Base-by-base conservation (phyloP, 2,329 filamentous ascomycete species). In the Penicillium thymicola region DNA sequence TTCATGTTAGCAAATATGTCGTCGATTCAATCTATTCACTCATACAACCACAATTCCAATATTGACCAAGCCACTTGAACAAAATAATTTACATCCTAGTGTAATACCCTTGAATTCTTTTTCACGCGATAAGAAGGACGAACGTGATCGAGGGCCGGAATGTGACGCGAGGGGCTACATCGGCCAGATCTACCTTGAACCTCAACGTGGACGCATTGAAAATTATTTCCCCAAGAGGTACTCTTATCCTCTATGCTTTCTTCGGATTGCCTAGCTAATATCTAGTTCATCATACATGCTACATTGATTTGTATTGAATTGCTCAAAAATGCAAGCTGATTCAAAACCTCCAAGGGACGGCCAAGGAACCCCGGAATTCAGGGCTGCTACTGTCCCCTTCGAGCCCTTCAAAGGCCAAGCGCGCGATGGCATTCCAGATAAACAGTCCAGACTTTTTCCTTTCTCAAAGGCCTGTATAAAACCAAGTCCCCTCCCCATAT, bases 281-380 rank as follows among this genome's bases (percentile, higher is more conserved):
- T 18, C 2, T 14, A 9, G 16, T 32, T 23, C 3, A 10, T 4
- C 8, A 13, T 14, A 9, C 10, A 42, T 13, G 14, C 14, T 25
- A 10, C 6, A 6, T 13, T 30, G 2, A 27, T 5, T 2, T 4
- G 13, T 7, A 34, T 11, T 25, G 13, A 43, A 23, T 32, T n/a
- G 11, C n/a, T n/a, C 13, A 16, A 40, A 23, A 23, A 28, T 27
- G 21, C 8, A 47, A 11, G 9, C 13, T 27, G 3, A 28, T 28
- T 23, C 18, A 44, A 2, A 27, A 18, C 5, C 37, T 21, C 28
- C 13, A 32, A 52, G 34, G 23, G 21, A 36, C 34, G n/a, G 54
- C 54, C 41, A 55, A 55, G 54, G 36, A 46, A 43, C 14, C 36
- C 34, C 34, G 55, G 55, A 58, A 58, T 58, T 55, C 55, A 41